Evolutionary conservation across 768 basidiomycete species (phyloP).

Genomic region (Hygrocybe coccinea): DNA sequence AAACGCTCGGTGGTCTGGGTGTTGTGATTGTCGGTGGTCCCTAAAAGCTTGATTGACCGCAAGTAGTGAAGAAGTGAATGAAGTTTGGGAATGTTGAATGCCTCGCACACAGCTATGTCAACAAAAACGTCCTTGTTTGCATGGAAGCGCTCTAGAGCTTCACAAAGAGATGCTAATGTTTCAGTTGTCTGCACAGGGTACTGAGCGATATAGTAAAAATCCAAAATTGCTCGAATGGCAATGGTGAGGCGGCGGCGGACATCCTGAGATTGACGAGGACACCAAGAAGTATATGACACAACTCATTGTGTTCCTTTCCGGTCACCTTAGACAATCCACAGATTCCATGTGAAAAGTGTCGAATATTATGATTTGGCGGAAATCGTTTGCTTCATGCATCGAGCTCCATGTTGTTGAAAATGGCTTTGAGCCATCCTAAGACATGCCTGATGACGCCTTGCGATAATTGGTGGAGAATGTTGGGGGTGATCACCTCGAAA

Average conservation of each 20-base stretch:
- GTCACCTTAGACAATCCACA: constrained; percentile 34
- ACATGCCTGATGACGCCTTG: constrained; percentile 46
- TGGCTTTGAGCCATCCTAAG: constrained; percentile 29
- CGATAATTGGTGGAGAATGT: constrained; percentile 45
- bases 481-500: constrained; percentile 38
- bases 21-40: constrained; percentile 15
- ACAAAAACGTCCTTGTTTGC: constrained; percentile 26
- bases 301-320: constrained; percentile 35
- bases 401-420: constrained; percentile 26
- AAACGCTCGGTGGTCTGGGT: constrained; percentile 9
- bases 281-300: constrained; percentile 23
- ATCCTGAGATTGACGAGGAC: constrained; percentile 14
- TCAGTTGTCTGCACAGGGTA: constrained; percentile 22
- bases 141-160: constrained; percentile 25
- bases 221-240: constrained; percentile 25
- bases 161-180: constrained; percentile 22
- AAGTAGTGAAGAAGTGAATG: constrained; percentile 6
- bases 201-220: constrained; percentile 32
- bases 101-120: constrained; percentile 6
- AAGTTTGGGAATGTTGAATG: constrained; percentile 9
- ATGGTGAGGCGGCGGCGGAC: constrained; percentile 8
- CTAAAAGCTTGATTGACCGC: constrained; percentile 3
- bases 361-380: constrained; percentile 24
- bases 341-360: constrained; percentile 37
- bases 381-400: constrained; percentile 34